Evolutionary conservation across 495 filamentous ascomycete genomes (phyloP), one percentile per base, ranked within the genome.

Genomic region (Physcia stellaris): DNA sequence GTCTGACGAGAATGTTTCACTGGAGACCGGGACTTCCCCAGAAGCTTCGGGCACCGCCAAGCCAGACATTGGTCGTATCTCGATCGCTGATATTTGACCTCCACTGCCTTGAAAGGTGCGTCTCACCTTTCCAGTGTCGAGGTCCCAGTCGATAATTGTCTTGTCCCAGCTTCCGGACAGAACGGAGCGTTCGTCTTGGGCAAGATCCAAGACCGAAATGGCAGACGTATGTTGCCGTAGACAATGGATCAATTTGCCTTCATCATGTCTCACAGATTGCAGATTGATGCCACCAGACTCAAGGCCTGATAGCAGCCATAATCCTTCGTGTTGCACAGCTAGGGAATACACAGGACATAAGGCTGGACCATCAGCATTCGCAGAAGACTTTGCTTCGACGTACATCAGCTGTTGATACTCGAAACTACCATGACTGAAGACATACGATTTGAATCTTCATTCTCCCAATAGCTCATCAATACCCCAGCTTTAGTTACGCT

Each of bases 141-240:
- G 55, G 52, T 99, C 90, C 90, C 90, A 99, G 51, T 99, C 86
- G 35, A 83, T 73, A 6, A 96, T 75, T 13, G 70, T 75, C 59
- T 93, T 94, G 54, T 99, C 90, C 90, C 90, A 99, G 59, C 86
- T 87, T 2, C 90, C 90, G 11, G 86, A 94, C 3, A 99, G 63
- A 26, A 95, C 68, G 21, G 81, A 86, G 50, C 74, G 75, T 61
- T 99, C 90, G 46, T 96, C 86, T 2, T 77, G 69, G 0, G 83
- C 75, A 24, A 99, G 63, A 11, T 71, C 77, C 13, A 99, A 61
- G 17, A 90, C 83, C 10, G 86, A 94, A 20, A 99, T 87, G 2
- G 90, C 90, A 17, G 86, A 92, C 3, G 80, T 85, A 50, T 99
- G 90, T 39, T 83, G 75, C 35, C 79, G 75, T 23, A 99, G 65